Evolutionary conservation across 164 flowering plant genomes (phyloP).

Genomic region (Tinospora cordifolia): DNA sequence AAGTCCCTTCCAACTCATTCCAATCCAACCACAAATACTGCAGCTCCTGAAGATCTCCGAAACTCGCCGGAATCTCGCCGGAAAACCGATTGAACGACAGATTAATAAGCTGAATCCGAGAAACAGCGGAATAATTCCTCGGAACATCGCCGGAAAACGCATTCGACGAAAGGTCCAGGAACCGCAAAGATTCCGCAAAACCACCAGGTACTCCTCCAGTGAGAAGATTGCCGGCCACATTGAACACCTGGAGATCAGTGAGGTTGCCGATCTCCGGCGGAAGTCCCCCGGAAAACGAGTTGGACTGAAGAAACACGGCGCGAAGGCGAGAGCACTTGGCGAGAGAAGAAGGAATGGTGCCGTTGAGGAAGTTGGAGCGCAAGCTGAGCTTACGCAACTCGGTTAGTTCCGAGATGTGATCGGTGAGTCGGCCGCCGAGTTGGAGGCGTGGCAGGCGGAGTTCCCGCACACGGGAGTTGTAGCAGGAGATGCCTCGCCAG

Average conservation of each 20-base stretch:
- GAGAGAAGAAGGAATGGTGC: conserved; percentile 39
- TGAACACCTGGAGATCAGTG: conserved; percentile 31
- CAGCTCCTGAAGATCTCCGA: conserved; percentile 54
- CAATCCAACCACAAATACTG: conserved; percentile 62
- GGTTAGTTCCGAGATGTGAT: background rate
- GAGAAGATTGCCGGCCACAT: conserved; percentile 34
- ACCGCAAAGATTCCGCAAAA: conserved; percentile 30
- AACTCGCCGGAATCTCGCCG: conserved; percentile 54
- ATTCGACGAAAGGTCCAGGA: conserved; percentile 53
- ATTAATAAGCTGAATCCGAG: conserved; percentile 47
- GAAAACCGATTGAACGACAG: conserved; percentile 55
- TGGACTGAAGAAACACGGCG: conserved; percentile 38
- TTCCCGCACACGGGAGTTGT: conserved; percentile 45
- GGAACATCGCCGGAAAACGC: conserved; percentile 55
- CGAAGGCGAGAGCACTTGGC: conserved; percentile 31
- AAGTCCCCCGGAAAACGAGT: conserved; percentile 39
- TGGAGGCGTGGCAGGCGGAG: conserved; percentile 68
- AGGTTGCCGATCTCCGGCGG: conserved; percentile 31
- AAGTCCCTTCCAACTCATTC: conserved; percentile 54
- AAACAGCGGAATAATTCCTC: conserved; percentile 26
- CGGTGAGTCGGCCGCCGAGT: conserved; percentile 48
- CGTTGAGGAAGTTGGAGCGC: conserved; percentile 43
- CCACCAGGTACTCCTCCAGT: conserved; percentile 30
- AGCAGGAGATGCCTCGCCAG: conserved; percentile 79
- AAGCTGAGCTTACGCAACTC: conserved; percentile 64